Evolutionary conservation across 164 flowering plant species (phyloP).

Genomic region (Piper longum): DNA sequence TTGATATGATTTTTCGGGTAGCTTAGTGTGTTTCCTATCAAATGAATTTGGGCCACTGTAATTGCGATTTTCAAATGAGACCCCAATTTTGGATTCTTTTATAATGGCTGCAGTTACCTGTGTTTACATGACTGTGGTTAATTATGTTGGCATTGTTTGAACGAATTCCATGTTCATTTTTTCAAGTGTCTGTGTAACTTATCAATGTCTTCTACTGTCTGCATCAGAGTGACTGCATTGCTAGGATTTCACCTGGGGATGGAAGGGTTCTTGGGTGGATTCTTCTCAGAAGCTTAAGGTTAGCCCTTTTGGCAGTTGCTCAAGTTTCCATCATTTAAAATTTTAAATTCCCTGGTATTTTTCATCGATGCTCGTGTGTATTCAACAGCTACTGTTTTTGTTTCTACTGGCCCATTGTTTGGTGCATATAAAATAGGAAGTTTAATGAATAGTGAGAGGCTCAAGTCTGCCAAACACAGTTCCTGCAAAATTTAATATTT

Average conservation of each 20-base stretch:
- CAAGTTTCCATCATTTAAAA: slow-evolving; percentile 1
- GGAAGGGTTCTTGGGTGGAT: slow-evolving; percentile 74
- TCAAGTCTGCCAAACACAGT: neutral
- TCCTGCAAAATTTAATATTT: neutral
- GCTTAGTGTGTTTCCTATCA: too few relatives aligned
- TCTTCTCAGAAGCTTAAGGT: slow-evolving; percentile 70
- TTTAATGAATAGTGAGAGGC: too few relatives aligned
- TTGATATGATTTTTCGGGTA: too few relatives aligned
- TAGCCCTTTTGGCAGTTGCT: slow-evolving; percentile 1
- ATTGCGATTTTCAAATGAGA: too few relatives aligned
- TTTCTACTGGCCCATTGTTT: neutral
- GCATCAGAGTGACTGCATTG: slow-evolving; percentile 82
- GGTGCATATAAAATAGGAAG: neutral
- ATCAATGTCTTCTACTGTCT: neutral
- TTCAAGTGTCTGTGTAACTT: neutral
- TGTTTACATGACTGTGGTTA: too few relatives aligned
- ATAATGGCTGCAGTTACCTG: too few relatives aligned
- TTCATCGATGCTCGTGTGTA: neutral
- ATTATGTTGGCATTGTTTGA: neutral
- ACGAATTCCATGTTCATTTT: neutral
- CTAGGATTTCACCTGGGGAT: slow-evolving; percentile 58
- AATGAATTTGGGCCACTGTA: too few relatives aligned
- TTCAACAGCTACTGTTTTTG: neutral
- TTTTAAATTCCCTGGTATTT: slow-evolving; percentile 1
- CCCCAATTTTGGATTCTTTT: too few relatives aligned